These are phyloP conservation scores for Ganoderma sp. DNA, from an alignment of 1,284 basidiomycete species.

Conservation along the genomic window DNA sequence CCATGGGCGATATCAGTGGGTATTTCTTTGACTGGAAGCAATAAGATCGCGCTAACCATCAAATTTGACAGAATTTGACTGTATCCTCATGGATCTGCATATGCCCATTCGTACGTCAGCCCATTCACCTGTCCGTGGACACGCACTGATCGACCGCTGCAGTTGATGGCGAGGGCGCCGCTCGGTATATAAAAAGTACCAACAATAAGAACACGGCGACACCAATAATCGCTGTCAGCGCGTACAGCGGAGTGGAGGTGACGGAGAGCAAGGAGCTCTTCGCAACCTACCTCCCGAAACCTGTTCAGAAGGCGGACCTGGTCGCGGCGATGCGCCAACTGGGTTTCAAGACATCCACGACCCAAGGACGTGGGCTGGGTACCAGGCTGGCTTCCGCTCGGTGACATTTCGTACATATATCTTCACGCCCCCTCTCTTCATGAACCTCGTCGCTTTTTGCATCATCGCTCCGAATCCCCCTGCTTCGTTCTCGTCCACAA, in stretches of 20 bases:
- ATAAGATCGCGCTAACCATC: slow-evolving; percentile 24
- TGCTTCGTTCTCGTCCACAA: slow-evolving; percentile 39
- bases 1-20: slow-evolving; percentile 95
- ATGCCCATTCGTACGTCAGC: slow-evolving; percentile 82
- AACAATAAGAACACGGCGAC: slow-evolving; percentile 88
- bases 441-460: slow-evolving; percentile 43
- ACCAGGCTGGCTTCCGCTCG: slow-evolving; percentile 47
- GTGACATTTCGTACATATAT: slow-evolving; percentile 36
- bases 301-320: slow-evolving; percentile 85
- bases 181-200: slow-evolving; percentile 93
- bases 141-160: slow-evolving; percentile 31
- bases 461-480: slow-evolving; percentile 36
- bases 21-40: slow-evolving; percentile 34
- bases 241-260: slow-evolving; percentile 74
- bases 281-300: slow-evolving; percentile 86
- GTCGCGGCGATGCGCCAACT: slow-evolving; percentile 81
- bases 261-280: slow-evolving; percentile 79
- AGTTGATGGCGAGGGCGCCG: slow-evolving; percentile 93
- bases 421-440: slow-evolving; percentile 34
- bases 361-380: slow-evolving; percentile 44
- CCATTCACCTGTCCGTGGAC: not conserved
- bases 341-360: slow-evolving; percentile 88
- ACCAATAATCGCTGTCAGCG: slow-evolving; percentile 92
- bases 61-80: slow-evolving; percentile 73
- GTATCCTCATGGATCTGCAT: slow-evolving; percentile 88